Base-by-base conservation (phyloP, 2,329 filamentous ascomycete species). In the Thermoascus crustaceus region DNA sequence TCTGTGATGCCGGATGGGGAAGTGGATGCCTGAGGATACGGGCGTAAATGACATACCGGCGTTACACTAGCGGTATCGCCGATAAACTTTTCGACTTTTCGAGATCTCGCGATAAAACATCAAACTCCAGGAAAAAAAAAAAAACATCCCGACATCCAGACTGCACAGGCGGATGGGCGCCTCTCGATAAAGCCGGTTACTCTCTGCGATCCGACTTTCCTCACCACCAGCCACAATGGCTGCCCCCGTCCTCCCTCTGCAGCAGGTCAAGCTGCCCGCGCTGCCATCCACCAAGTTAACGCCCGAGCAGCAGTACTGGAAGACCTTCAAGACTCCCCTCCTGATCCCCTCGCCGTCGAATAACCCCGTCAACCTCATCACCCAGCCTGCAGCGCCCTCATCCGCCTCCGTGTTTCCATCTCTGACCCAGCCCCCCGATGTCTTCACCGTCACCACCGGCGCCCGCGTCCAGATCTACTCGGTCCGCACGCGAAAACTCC, bases 281-380 rank as follows among this genome's bases (percentile, higher is more conserved):
- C 85, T 85, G 33, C 87, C 87, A 38, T 80, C 82, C 25, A 82
- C 85, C 35, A 55, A 54, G 32, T 67, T 89, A 31, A 94, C 89
- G 4, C 81, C 88, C 20, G 91, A 98, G 68, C 88, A 96, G 66
- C 76, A 81, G 47, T 96, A 96, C 72, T 98, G 93, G 93, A 83
- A 82, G 57, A 82, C 83, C 8, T 98, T 98, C 71, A 87, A 85
- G 66, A 91, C 88, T 49, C 85, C 88, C 47, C 78, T 94, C 39
- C 79, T 89, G 42, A 80, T 96, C 43, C 85, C 91, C 30, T 94
- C 89, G 44, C 87, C 88, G 45, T 86, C 91, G 45, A 85, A 85
- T 56, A 87, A 84, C 58, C 83, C 86, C 30, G 78, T 98, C 52
- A 94, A 87, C 21, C 81, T 93, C 61, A 94, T 98, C 59, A 88